Base-by-base conservation (phyloP, 202 grass and related monocot genomes). In the Musa balbisiana region DNA sequence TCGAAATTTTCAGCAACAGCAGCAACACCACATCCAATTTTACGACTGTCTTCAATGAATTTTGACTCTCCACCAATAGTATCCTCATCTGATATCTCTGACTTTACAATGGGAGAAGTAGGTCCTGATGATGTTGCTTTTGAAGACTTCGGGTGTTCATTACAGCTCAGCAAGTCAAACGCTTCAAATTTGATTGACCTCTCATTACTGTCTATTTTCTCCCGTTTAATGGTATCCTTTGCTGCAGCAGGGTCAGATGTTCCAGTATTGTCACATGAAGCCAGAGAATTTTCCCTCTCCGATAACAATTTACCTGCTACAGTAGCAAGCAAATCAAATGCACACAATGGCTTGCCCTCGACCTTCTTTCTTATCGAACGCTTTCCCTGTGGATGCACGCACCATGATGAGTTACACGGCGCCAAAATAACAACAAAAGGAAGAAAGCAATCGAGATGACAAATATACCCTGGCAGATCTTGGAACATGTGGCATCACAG, bases 291-390 rank as follows among this genome's bases (percentile, higher is more conserved):
- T 16, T 88, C 85, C 72, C 82, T 51, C 71, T 84, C 74, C 0
- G 51, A 78, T 20, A 86, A 80, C 27, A 96, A 64, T 2, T 51
- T 83, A 76, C 75, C 87, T 11, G 92, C 92, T 11, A 90, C 81
- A 10, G 87, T 85, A 2, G 92, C 92, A 1, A 96, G 89, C 83
- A 96, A 73, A 78, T 96, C 84, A 79, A 96, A 84, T 25, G 89
- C 87, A 20, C 53, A 84, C 82, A 90, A 85, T 60, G 87, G 81
- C 29, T 84, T 82, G 54, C 76, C 80, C 76, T 33, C 69, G 53
- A 64, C 55, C 69, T 86, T 96, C 78, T 82, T 84, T 76, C 92
- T 85, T 4, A 72, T 69, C 9, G 87, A 84, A 67, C 87, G 80
- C 52, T 88, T 96, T 21, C 69, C 84, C 92, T 96, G 4, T 25